Evolutionary conservation across 2,329 filamentous ascomycete genomes (phyloP).

Genomic region (Paradendryphiella salina): DNA sequence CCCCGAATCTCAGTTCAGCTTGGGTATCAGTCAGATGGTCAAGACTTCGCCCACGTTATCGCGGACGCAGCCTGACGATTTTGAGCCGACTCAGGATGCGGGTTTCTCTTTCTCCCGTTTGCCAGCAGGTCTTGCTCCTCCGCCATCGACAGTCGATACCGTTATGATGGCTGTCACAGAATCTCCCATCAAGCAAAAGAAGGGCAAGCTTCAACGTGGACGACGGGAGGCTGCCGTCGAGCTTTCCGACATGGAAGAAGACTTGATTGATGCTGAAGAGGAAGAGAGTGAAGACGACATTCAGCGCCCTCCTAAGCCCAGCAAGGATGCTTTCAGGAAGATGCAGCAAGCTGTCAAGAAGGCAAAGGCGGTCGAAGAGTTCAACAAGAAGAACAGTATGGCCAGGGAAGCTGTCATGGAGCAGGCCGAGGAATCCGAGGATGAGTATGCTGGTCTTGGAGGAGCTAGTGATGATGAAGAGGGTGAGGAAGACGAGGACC

Average conservation of each 20-base stretch:
- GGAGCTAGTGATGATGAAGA: conserved; percentile 86
- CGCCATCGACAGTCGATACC: conserved; percentile 72
- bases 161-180: conserved; percentile 61
- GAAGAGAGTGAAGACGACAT: conserved; percentile 34
- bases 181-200: conserved; percentile 67
- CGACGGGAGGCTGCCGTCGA: conserved; percentile 47
- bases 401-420: conserved; percentile 85
- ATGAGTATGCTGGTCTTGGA: conserved; percentile 94
- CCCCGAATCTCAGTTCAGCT: conserved; percentile 29
- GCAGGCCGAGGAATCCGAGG: conserved; percentile 94
- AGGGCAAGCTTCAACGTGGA: conserved; percentile 58
- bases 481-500: conserved; percentile 71
- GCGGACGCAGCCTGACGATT: conserved; percentile 67
- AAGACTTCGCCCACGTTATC: conserved; percentile 37
- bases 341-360: conserved; percentile 69
- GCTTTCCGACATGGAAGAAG: conserved; percentile 53
- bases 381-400: conserved; percentile 83
- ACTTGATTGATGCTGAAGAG: conserved; percentile 30
- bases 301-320: conserved; percentile 40
- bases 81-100: conserved; percentile 78
- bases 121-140: conserved; percentile 66
- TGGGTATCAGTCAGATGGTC: conserved; percentile 46
- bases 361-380: conserved; percentile 56
- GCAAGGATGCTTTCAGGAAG: conserved; percentile 65
- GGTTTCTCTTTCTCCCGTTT: conserved; percentile 72